Percentiles rank a stretch among this genome's conserved stretches.
These are phyloP conservation scores for Phragmites australis DNA, from an alignment of 176 grass and related monocot species.

Conservation along the genomic window DNA sequence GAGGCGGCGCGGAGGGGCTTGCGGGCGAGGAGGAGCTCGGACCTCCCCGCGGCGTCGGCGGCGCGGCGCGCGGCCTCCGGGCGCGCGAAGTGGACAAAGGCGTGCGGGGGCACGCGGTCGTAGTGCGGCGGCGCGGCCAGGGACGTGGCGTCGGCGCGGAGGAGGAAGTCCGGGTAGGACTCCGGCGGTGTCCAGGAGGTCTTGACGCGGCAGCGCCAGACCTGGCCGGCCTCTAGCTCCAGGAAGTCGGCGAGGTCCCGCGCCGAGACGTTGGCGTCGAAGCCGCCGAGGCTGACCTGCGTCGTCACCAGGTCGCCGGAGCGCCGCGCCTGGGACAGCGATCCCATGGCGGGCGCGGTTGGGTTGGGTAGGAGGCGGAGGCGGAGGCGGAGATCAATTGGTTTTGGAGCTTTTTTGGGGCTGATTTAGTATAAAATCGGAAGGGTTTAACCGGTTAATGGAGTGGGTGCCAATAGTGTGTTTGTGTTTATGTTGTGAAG, in stretches of 20 bases:
- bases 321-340: not conserved
- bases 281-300: conserved; percentile 76
- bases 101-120: conserved; percentile 67
- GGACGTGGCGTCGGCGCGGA: not conserved
- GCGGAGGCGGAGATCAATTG: not conserved
- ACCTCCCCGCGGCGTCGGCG: conserved; percentile 47
- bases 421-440: not conserved
- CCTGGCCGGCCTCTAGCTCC: conserved; percentile 59
- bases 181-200: conserved; percentile 73
- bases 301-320: conserved; percentile 45
- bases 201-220: conserved; percentile 95
- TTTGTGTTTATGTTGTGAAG: too few relatives aligned
- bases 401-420: not conserved
- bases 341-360: conserved; percentile 17
- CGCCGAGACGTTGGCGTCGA: conserved; percentile 50
- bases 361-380: conserved; percentile 10
- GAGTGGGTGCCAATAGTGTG: not conserved
- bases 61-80: conserved; percentile 59
- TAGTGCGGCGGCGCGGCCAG: conserved; percentile 26
- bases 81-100: conserved; percentile 82
- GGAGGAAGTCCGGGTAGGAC: conserved; percentile 57
- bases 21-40: conserved; percentile 46
- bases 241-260: conserved; percentile 56
- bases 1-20: conserved; percentile 43
- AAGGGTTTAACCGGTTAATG: not conserved